Evolutionary conservation across 352 stramenopile species (phyloP).

Genomic region (Peronosclerospora sorghi): DNA sequence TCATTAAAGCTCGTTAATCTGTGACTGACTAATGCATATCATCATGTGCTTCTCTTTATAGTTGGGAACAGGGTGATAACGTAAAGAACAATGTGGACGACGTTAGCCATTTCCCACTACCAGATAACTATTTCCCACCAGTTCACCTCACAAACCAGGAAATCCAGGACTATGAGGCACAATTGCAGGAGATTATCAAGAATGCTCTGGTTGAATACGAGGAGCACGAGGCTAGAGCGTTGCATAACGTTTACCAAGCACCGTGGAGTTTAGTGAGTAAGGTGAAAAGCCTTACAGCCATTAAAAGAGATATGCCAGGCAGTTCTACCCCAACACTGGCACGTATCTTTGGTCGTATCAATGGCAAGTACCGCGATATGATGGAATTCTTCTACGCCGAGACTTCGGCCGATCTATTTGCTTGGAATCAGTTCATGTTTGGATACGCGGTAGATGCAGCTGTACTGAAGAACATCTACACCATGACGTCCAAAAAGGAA

Average conservation of each 20-base stretch:
- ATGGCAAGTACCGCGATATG: conserved; percentile 47
- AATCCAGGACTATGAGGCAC: conserved; percentile 20
- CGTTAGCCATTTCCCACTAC: conserved; percentile 25
- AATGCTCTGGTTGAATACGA: conserved; percentile 30
- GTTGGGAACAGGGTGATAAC: too few species aligned
- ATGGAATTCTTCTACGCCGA: conserved; percentile 72
- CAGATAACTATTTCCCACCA: conserved; percentile 29
- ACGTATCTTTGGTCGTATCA: conserved; percentile 53
- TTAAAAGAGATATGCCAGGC: conserved; percentile 22
- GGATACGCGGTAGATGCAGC: conserved; percentile 48
- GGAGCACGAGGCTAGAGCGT: conserved; percentile 24
- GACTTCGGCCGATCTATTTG: conserved; percentile 48
- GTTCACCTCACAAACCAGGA: conserved; percentile 21
- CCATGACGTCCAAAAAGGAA: conserved; percentile 21
- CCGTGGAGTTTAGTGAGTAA: conserved; percentile 26
- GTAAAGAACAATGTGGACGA: too few species aligned
- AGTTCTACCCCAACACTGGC: conserved; percentile 14
- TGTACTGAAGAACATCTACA: conserved; percentile 66
- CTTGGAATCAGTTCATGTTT: conserved; percentile 67
- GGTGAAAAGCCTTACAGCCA: conserved; percentile 28
- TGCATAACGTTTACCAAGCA: conserved; percentile 17
- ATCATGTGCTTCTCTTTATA: too few species aligned
- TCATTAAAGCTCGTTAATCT: too few species aligned
- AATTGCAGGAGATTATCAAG: conserved; percentile 30
- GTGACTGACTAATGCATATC: too few species aligned